A percentile compares a stretch with the other conserved stretches of the same genome.
These are phyloP conservation scores for Apophysomyces variabilis DNA, from an alignment of 371 early-diverging fungal genomes.

Conservation along the genomic window DNA sequence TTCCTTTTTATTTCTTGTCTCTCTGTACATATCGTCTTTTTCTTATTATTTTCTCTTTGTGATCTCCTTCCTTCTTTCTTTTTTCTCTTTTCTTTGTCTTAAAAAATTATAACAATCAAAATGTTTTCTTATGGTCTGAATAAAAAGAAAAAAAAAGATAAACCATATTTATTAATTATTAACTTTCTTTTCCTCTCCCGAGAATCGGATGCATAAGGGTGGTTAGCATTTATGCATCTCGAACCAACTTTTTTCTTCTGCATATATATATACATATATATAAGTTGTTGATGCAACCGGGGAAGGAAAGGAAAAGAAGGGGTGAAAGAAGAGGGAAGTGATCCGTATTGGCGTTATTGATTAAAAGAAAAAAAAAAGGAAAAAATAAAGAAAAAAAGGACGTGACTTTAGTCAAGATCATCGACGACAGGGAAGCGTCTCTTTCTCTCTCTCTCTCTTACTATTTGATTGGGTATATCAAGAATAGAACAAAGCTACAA, in stretches of 20 bases:
- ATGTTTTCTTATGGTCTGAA: constrained; percentile 9
- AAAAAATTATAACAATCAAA: not conserved
- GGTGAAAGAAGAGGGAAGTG: too few species aligned
- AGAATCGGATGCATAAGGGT: constrained; percentile 3
- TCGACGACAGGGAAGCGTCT: not conserved
- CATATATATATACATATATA: too few species aligned
- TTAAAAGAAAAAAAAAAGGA: not conserved
- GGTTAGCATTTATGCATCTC: constrained; percentile 9
- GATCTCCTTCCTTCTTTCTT: not conserved
- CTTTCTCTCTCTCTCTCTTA: too few species aligned
- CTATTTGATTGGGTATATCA: too few species aligned
- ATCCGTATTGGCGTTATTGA: constrained; percentile 9
- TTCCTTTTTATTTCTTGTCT: not conserved
- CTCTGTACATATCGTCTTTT: not conserved
- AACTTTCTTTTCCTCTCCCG: not conserved
- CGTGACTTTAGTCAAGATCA: constrained; percentile 6
- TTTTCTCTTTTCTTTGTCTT: not conserved
- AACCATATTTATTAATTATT: not conserved
- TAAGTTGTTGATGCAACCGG: constrained; percentile 2
- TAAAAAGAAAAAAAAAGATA: not conserved
- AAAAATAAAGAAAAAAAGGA: too few species aligned
- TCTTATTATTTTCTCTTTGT: not conserved
- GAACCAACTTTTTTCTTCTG: not conserved
- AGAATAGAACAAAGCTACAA: too few species aligned
- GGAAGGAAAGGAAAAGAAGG: not conserved